phyloP scores from a whole-genome alignment of 169 alveolate species.

The Perkinsus olseni region DNA sequence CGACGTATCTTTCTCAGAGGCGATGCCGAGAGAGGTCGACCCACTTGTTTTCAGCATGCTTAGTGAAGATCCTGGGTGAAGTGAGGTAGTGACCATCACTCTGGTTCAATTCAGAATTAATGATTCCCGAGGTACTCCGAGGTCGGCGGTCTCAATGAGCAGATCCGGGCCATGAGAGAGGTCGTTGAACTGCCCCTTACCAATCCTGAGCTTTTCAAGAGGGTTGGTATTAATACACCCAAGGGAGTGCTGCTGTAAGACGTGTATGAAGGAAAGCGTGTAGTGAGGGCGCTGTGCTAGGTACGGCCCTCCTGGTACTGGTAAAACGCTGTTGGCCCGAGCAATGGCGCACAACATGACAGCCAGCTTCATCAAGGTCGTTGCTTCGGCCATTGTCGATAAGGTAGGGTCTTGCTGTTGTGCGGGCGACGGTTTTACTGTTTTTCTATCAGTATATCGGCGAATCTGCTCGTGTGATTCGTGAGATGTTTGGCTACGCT shows the following conservation, averaged over 20 bases:
- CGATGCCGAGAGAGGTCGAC: slow-evolving; percentile 95
- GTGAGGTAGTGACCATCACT: slow-evolving; percentile 47
- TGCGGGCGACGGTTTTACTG: not conserved
- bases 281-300: not conserved
- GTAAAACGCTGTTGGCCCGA: slow-evolving; percentile 96
- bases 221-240: slow-evolving; percentile 99
- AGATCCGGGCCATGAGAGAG: slow-evolving; percentile 94
- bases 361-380: slow-evolving; percentile 91
- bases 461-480: slow-evolving; percentile 95
- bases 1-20: slow-evolving; percentile 16
- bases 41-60: slow-evolving; percentile 96
- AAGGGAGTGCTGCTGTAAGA: slow-evolving; percentile 71
- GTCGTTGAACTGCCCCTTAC: slow-evolving; percentile 97
- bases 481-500: slow-evolving; percentile 98
- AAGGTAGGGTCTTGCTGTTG: slow-evolving; percentile 35
- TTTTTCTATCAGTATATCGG: slow-evolving; percentile 79
- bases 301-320: slow-evolving; percentile 99
- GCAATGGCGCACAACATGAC: slow-evolving; percentile 98
- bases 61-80: slow-evolving; percentile 87
- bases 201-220: slow-evolving; percentile 90
- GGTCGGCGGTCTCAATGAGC: slow-evolving; percentile 96
- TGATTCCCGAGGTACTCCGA: slow-evolving; percentile 16
- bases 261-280: not conserved
- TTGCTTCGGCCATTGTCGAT: slow-evolving; percentile 97
- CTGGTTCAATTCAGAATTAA: not conserved